These are phyloP conservation scores for Sclerotinia spermophila DNA, from an alignment of 2,329 filamentous ascomycete species.

Conservation along the genomic window DNA sequence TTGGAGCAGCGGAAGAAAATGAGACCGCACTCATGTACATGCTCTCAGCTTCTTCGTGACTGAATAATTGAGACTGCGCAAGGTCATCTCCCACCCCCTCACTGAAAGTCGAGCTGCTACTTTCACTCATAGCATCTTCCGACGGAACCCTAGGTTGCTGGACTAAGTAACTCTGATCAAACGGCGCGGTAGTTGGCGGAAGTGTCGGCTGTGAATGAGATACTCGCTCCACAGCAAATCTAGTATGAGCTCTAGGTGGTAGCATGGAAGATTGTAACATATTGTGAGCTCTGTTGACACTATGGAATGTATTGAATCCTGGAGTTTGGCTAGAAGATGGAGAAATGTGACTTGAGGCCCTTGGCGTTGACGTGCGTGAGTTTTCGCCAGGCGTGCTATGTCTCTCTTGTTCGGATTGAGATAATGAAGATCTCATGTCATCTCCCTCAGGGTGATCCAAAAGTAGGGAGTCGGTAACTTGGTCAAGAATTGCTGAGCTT, in stretches of 20 bases:
- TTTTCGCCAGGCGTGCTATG: not conserved
- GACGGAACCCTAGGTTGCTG: not conserved
- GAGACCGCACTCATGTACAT: slow-evolving; percentile 80
- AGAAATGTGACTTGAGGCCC: slow-evolving; percentile 44
- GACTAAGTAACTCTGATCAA: not conserved
- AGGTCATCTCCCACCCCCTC: slow-evolving; percentile 47
- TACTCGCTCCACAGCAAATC: slow-evolving; percentile 32
- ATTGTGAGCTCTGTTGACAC: slow-evolving; percentile 2
- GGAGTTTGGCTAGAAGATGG: slow-evolving; percentile 31
- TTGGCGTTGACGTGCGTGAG: slow-evolving; percentile 44
- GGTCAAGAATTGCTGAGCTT: slow-evolving; percentile 35
- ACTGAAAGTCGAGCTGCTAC: slow-evolving; percentile 6
- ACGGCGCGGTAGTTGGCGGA: not conserved
- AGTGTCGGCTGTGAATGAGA: slow-evolving; percentile 35
- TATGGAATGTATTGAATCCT: not conserved
- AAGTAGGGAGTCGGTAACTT: slow-evolving; percentile 35
- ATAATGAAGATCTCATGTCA: slow-evolving; percentile 31
- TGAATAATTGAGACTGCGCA: slow-evolving; percentile 65
- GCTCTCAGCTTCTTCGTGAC: slow-evolving; percentile 76
- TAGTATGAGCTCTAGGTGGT: slow-evolving; percentile 26
- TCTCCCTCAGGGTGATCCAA: slow-evolving; percentile 32
- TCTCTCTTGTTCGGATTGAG: slow-evolving; percentile 9
- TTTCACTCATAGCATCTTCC: slow-evolving; percentile 14
- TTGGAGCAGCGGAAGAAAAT: slow-evolving; percentile 30
- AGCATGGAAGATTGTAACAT: slow-evolving; percentile 33